Percentiles rank a stretch among this genome's conserved stretches.
phyloP scores from a whole-genome alignment of 495 filamentous ascomycete genomes.

The Cercophora samala region DNA sequence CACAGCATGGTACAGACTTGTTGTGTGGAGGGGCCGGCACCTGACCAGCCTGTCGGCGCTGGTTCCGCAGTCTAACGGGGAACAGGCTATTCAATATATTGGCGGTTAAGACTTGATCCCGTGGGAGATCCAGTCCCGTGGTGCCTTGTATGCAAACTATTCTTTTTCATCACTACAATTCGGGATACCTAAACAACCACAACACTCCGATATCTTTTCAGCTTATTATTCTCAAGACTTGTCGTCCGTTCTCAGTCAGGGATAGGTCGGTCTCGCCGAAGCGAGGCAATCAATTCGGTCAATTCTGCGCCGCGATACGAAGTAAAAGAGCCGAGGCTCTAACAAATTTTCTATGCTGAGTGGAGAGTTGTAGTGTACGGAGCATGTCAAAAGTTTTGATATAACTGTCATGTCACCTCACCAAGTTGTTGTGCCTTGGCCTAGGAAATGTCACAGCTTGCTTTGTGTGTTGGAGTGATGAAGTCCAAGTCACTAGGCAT shows the following conservation, averaged over 20 bases:
- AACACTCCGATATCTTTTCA: neutral
- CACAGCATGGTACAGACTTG: conserved; percentile 1
- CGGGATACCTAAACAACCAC: too few relatives aligned
- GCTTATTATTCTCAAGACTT: neutral
- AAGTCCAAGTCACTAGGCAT: neutral
- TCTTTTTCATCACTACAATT: neutral
- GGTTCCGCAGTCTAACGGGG: conserved; percentile 5
- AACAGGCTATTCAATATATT: neutral
- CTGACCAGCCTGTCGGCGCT: conserved; percentile 6
- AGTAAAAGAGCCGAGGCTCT: neutral
- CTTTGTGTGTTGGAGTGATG: neutral
- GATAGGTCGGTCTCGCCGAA: neutral
- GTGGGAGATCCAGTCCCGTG: neutral
- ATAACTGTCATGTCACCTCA: neutral
- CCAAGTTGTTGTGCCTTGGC: neutral
- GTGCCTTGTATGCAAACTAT: neutral
- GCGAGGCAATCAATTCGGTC: neutral
- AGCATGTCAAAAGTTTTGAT: neutral
- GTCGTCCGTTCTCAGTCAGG: neutral
- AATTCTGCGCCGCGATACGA: neutral
- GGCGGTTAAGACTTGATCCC: neutral
- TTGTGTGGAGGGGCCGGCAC: conserved; percentile 1
- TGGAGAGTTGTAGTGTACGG: neutral
- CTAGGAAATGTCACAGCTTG: neutral
- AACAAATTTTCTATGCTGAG: neutral